Conservation (phyloP, 257 asterid genomes). For the Solanum ahanhuiri region DNA sequence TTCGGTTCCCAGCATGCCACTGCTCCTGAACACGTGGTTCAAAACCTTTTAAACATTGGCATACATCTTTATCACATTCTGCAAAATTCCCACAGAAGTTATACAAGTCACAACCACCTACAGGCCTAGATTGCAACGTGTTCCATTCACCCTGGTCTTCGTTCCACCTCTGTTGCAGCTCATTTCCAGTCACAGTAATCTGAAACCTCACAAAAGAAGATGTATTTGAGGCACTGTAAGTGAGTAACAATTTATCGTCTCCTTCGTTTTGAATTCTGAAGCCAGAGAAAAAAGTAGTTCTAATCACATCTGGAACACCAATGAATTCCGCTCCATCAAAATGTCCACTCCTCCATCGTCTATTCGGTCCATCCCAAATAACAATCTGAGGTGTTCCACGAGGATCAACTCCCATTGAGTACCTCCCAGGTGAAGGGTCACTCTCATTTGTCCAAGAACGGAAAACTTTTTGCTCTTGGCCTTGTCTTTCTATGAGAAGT, state of each 20-base stretch:
- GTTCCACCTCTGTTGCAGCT: constrained; percentile 38
- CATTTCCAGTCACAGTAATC: constrained; percentile 36
- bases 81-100: constrained; percentile 61
- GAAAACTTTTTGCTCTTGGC: constrained; percentile 26
- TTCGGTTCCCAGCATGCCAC: constrained; percentile 48
- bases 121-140: constrained; percentile 34
- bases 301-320: constrained; percentile 35
- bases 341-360: constrained; percentile 76
- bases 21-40: constrained; percentile 25
- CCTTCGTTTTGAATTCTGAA: constrained; percentile 25
- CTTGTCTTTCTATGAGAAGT: constrained; percentile 7
- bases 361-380: constrained; percentile 50
- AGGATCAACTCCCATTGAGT: constrained; percentile 54
- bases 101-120: constrained; percentile 31
- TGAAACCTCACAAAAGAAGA: constrained; percentile 28
- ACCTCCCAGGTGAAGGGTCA: constrained; percentile 65
- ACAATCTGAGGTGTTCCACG: constrained; percentile 67
- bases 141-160: constrained; percentile 22
- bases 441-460: constrained; percentile 42
- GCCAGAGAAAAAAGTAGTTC: constrained; percentile 25
- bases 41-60: constrained; percentile 51
- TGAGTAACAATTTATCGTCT: constrained; percentile 6
- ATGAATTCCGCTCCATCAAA: constrained; percentile 40
- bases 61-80: constrained; percentile 25
- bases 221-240: constrained; percentile 17